Evolutionary conservation across 2,329 filamentous ascomycete genomes (phyloP).

Genomic region (Sclerotinia spermophila): DNA sequence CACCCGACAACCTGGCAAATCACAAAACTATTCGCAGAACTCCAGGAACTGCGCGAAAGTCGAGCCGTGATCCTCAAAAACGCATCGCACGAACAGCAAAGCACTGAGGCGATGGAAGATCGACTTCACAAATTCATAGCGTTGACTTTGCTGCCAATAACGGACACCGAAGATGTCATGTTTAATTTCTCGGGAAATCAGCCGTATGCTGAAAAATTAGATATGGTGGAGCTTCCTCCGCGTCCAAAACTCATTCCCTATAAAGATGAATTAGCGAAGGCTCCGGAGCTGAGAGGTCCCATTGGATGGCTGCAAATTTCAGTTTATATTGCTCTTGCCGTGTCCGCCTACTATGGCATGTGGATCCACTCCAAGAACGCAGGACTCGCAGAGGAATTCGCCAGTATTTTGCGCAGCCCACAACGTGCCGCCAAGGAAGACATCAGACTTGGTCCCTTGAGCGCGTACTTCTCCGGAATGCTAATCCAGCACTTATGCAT

Average conservation of each 20-base stretch:
- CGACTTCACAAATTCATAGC: conserved; percentile 1
- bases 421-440: background rate
- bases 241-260: conserved; percentile 3
- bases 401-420: background rate
- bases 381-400: background rate
- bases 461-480: background rate
- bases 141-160: conserved; percentile 4
- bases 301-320: background rate
- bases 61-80: background rate
- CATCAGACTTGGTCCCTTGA: background rate
- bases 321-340: background rate
- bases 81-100: conserved; percentile 6
- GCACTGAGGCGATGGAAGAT: conserved; percentile 5
- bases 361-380: background rate
- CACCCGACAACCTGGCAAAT: background rate
- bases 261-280: conserved; percentile 2
- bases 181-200: conserved; percentile 14
- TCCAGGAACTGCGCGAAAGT: background rate
- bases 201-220: background rate
- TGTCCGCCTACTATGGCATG: conserved; percentile 5
- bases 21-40: background rate
- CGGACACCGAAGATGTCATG: background rate
- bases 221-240: conserved; percentile 2
- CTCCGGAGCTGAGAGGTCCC: background rate
- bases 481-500: background rate